Conservation (phyloP, 352 stramenopile species). For the Phytophthora vignae region DNA sequence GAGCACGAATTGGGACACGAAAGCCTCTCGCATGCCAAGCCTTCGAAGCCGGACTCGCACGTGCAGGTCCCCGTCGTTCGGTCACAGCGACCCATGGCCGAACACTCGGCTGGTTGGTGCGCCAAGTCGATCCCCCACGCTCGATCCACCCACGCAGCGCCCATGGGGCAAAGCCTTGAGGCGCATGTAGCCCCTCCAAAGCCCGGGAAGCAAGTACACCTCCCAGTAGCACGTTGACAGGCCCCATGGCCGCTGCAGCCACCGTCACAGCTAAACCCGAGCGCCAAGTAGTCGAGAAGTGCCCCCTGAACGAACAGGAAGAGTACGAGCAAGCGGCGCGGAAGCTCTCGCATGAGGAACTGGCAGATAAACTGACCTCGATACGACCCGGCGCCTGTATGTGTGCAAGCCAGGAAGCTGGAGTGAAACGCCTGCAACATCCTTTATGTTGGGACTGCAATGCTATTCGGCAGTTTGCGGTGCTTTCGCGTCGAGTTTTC, state of each 20-base stretch:
- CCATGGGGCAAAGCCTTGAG: slow-evolving; percentile 56
- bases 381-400: not conserved
- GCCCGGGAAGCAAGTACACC: slow-evolving; percentile 83
- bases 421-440: slow-evolving; percentile 7
- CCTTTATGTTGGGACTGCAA: not conserved
- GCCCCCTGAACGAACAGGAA: slow-evolving; percentile 6
- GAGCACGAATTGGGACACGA: slow-evolving; percentile 62
- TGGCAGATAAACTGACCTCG: not conserved
- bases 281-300: slow-evolving; percentile 2
- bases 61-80: slow-evolving; percentile 63
- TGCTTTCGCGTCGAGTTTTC: slow-evolving; percentile 13
- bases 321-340: slow-evolving; percentile 8
- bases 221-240: slow-evolving; percentile 60
- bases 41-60: slow-evolving; percentile 72
- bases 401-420: not conserved
- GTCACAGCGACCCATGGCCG: slow-evolving; percentile 87
- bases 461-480: slow-evolving; percentile 14
- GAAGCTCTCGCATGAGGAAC: slow-evolving; percentile 13
- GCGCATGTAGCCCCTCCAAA: slow-evolving; percentile 79
- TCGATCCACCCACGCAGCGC: slow-evolving; percentile 70
- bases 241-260: slow-evolving; percentile 86
- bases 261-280: slow-evolving; percentile 65
- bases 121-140: slow-evolving; percentile 61
- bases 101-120: slow-evolving; percentile 87
- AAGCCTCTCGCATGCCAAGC: slow-evolving; percentile 79